A percentile compares a stretch with the other conserved stretches of the same genome.
Conservation (phyloP, 1,284 basidiomycete species). For the Leucoagaricus sp. region DNA sequence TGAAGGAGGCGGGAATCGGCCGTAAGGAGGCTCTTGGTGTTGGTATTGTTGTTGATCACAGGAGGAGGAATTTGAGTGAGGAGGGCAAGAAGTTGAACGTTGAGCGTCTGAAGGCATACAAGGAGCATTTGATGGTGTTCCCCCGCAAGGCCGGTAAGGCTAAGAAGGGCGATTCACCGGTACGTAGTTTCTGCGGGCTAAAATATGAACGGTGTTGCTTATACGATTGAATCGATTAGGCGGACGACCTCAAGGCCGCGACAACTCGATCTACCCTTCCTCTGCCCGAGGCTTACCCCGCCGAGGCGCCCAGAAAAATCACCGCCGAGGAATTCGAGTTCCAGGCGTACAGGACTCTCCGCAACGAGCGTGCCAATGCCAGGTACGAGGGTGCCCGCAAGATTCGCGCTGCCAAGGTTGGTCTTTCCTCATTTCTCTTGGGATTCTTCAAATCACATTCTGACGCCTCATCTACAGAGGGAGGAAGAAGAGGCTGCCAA, state of each 20-base stretch:
- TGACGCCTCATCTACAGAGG: conserved; percentile 49
- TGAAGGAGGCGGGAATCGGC: conserved; percentile 96
- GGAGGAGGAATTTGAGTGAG: conserved; percentile 96
- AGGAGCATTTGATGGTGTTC: conserved; percentile 87
- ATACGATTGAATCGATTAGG: conserved; percentile 50
- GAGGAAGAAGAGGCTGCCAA: conserved; percentile 92
- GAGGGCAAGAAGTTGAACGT: conserved; percentile 97
- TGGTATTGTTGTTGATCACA: conserved; percentile 96
- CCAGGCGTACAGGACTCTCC: conserved; percentile 89
- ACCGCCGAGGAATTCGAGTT: conserved; percentile 90
- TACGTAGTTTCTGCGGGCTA: conserved; percentile 46
- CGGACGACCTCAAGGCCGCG: conserved; percentile 81
- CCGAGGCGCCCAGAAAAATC: conserved; percentile 93
- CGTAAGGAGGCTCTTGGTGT: conserved; percentile 93
- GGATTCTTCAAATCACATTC: conserved; percentile 3
- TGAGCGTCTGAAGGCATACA: conserved; percentile 95
- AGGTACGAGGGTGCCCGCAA: conserved; percentile 90
- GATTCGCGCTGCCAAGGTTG: conserved; percentile 75
- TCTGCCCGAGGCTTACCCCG: conserved; percentile 66
- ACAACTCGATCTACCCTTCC: conserved; percentile 77
- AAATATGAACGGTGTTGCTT: conserved; percentile 12
- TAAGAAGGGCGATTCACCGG: conserved; percentile 92
- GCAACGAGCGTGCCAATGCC: conserved; percentile 81
- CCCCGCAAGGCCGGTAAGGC: conserved; percentile 95
- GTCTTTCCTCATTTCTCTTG: conserved; percentile 26